Evolutionary conservation across 208 protist species (phyloP).

Genomic region (Trichomonas vaginalis): DNA sequence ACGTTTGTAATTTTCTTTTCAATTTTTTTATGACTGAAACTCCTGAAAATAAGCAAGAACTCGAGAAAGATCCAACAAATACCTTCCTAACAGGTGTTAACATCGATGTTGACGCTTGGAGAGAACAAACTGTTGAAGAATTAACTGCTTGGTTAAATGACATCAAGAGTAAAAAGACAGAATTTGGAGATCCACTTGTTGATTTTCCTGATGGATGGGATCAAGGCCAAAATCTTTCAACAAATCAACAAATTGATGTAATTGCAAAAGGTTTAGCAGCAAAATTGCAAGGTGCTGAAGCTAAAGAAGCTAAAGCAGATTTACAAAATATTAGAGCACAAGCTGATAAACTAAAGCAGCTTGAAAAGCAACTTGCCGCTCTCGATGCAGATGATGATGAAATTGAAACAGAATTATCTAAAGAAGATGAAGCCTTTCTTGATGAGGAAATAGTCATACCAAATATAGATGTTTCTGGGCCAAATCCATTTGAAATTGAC

Average conservation of each 20-base stretch:
- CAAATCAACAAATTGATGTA: background rate
- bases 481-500: constrained; percentile 12
- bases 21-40: too few species aligned
- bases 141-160: background rate
- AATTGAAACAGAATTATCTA: background rate
- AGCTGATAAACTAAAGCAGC: background rate
- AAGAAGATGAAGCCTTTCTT: background rate
- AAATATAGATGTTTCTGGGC: background rate
- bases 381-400: background rate
- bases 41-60: background rate
- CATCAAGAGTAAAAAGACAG: background rate
- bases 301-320: background rate
- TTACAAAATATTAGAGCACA: background rate
- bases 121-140: background rate
- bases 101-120: constrained; percentile 5
- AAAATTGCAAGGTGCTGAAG: background rate
- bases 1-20: too few species aligned
- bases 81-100: background rate
- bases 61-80: background rate
- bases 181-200: background rate
- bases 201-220: constrained; percentile 1
- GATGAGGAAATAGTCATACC: background rate
- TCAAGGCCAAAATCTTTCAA: too few species aligned
- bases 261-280: background rate
- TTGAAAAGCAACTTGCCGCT: background rate